Evolutionary conservation across 805 yeast species (phyloP), one percentile per base, ranked within the genome.

Genomic region (Metschnikowia aberdeeniae): DNA sequence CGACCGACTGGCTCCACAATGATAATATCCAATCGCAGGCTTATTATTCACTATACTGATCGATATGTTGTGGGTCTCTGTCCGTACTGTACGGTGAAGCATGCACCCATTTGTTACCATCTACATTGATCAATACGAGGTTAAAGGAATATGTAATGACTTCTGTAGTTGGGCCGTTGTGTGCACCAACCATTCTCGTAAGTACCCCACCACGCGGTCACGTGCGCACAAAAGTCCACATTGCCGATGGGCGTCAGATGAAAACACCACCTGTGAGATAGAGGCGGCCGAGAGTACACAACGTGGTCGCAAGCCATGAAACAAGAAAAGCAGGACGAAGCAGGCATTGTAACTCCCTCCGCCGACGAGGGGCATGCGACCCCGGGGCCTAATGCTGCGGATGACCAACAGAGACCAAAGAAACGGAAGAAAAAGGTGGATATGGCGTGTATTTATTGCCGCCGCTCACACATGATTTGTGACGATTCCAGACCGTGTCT

Each of bases 401-500:
- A 37, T 7, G 40, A 29, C 12, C 40, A 37, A 20, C 40, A 37
- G 17, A 37, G 28, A 26, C 34, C 27, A 19, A 37, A 37, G 34
- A 37, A 37, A n/a, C 40, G 77, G 43, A 77, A 73, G 62, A 67
- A 76, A 57, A 80, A 81, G 57, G 80, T 77, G 11, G 77, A 70
- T 17, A 68, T 75, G 40, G 95, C 98, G 0, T 90, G 98, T 66
- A 85, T 90, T 1, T 90, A 86, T 59, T 90, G 97, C 61, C 78
- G 97, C 33, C 72, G 98, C 44, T 87, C 96, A 0, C 98, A 90
- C 62, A 87, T 90, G 90, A 86, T 89, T 27, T 90, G 98, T 66
- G 96, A 89, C 62, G 84, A 82, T 34, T 69, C 78, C 14, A 64
- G 88, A 56, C 81, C 93, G 6, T 87, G 96, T 58, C 77, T 81